phyloP scores from a whole-genome alignment of 2,329 filamentous ascomycete genomes.

The Aspergillus pseudoviridinutans region DNA sequence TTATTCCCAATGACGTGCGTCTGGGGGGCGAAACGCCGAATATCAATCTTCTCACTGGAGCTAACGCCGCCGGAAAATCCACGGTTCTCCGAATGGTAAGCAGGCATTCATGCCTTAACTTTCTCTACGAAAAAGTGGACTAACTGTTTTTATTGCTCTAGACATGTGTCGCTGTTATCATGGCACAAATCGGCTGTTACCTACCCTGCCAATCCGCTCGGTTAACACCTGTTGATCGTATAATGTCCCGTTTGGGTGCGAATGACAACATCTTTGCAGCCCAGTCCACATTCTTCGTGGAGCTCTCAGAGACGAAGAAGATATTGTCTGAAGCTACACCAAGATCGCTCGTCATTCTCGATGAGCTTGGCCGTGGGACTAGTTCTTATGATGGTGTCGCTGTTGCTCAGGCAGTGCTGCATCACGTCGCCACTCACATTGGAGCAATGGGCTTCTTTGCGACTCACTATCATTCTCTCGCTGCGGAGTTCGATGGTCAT shows the following conservation, averaged over 20 bases:
- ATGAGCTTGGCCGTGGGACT: constrained; percentile 92
- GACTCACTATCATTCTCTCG: constrained; percentile 93
- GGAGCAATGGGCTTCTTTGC: constrained; percentile 96
- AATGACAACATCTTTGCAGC: constrained; percentile 99
- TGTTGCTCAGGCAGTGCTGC: constrained; percentile 93
- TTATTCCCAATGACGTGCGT: constrained; percentile 91
- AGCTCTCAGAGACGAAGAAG: constrained; percentile 96
- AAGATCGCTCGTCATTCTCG: constrained; percentile 90
- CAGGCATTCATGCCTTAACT: constrained; percentile 24
- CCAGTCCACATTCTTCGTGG: constrained; percentile 97
- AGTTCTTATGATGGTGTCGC: constrained; percentile 95
- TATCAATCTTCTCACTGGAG: constrained; percentile 88
- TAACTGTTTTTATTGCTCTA: constrained; percentile 35
- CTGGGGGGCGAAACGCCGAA: constrained; percentile 78
- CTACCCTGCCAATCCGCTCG: constrained; percentile 78
- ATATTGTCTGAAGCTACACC: constrained; percentile 92
- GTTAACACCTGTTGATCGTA: constrained; percentile 88
- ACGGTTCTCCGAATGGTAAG: constrained; percentile 89
- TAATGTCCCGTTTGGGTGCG: constrained; percentile 96
- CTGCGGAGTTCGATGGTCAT: constrained; percentile 83
- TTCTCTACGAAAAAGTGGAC: neutral
- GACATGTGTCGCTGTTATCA: constrained; percentile 94
- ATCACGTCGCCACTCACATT: constrained; percentile 89
- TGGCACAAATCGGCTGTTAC: constrained; percentile 94
- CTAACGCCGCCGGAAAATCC: constrained; percentile 96